Base-by-base conservation (phyloP, 2,329 filamentous ascomycete species). In the Talaromyces funiculosus region DNA sequence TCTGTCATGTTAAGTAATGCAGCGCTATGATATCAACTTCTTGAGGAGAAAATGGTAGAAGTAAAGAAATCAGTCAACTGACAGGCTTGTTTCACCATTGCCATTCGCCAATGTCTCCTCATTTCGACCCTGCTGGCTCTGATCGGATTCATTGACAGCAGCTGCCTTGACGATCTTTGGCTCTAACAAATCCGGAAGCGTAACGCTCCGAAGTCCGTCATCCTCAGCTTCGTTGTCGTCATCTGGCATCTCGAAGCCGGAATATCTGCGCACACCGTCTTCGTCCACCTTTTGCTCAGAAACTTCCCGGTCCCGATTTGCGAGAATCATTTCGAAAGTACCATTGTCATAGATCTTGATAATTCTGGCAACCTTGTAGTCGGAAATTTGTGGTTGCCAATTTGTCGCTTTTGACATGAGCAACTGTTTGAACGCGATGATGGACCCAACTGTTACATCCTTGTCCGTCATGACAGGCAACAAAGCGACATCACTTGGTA, bases 211-310 rank as follows among this genome's bases (percentile, higher is more conserved):
- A 53, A 82, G 78, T 0, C 88, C 88, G 62, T 87, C 81, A 60
- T 88, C 82, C 55, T 79, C 76, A 2, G 73, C 75, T 12, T 84
- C 85, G n/a, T 55, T 12, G 3, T 60, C 57, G 10, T 85, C 84
- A 6, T 86, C 82, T 0, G 88, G 87, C 66, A 86, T 86, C 67
- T 95, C 90, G 65, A 95, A 94, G 61, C 86, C 89, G 63, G 83
- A 86, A 67, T 93, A 96, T 9, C 90, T 74, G 9, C 90, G 82
- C 63, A 88, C 80, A 0, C 90, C 91, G 0, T 88, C 87, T 40
- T 82, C 75, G 10, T 93, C 86, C 64, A 86, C 86, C 29, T 18
- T 72, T 67, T 83, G 87, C 64, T 86, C 71, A 33, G 47, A 61
- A 58, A 83, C 81, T 4, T 81, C 73, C 53, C 87, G 78, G 68